These are phyloP conservation scores for Apiospora arundinis DNA, from an alignment of 2,329 filamentous ascomycete genomes.

Conservation along the genomic window DNA sequence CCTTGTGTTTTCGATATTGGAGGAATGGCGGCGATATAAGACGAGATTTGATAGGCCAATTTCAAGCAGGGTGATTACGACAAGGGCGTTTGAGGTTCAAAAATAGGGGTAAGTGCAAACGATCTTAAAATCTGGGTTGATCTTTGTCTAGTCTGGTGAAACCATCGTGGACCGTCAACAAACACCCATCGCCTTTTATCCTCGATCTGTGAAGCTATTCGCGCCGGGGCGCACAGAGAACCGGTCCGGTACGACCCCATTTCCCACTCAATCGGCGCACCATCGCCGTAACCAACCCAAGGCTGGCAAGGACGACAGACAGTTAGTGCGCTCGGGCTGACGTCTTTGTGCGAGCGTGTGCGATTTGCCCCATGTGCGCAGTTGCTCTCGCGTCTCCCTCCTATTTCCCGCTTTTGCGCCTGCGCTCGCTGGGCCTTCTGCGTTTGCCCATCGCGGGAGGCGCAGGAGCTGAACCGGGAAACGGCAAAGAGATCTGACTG, in stretches of 20 bases:
- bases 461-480: conserved; percentile 6
- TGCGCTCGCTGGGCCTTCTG: not conserved
- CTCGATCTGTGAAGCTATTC: not conserved
- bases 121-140: not conserved
- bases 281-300: not conserved
- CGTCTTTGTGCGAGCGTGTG: not conserved
- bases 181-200: not conserved
- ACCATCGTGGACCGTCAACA: not conserved
- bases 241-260: not conserved
- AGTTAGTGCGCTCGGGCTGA: not conserved
- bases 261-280: conserved; percentile 7
- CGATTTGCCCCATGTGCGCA: not conserved
- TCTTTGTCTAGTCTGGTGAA: not conserved
- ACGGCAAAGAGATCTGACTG: not conserved
- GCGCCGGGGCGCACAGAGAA: conserved; percentile 15
- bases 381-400: not conserved
- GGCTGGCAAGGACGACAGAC: not conserved
- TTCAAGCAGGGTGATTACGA: not conserved
- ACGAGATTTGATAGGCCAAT: not conserved
- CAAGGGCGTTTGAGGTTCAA: not conserved
- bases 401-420: not conserved
- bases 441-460: not conserved
- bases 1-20: not conserved
- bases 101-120: conserved; percentile 5
- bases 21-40: not conserved